A percentile compares a stretch with the other conserved stretches of the same genome.
Evolutionary conservation across 2,329 filamentous ascomycete species (phyloP).

Genomic region (Aspergillus phoenicis): DNA sequence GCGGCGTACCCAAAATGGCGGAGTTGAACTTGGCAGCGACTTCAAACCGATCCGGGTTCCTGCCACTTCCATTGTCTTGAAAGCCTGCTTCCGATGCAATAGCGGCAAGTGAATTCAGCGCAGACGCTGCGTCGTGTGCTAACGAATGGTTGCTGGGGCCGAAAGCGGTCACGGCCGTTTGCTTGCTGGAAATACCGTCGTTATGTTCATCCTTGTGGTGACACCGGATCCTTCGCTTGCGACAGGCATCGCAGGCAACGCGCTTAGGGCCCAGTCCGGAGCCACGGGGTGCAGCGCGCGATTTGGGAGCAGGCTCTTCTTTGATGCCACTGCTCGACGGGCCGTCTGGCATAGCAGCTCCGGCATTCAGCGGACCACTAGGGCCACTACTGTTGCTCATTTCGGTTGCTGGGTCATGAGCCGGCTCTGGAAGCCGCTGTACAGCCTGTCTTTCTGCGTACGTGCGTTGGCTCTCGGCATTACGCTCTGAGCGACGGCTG

Average conservation of each 20-base stretch:
- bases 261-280: constrained; percentile 62
- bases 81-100: constrained; percentile 41
- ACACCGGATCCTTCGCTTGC: constrained; percentile 63
- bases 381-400: constrained; percentile 17
- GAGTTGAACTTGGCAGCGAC: constrained; percentile 29
- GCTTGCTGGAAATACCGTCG: constrained; percentile 31
- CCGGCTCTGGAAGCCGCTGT: constrained; percentile 37
- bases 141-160: constrained; percentile 35
- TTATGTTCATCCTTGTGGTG: constrained; percentile 62
- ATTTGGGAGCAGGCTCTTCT: constrained; percentile 35
- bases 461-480: constrained; percentile 48
- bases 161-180: constrained; percentile 35
- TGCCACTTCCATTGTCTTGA: constrained; percentile 28
- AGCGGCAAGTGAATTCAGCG: constrained; percentile 42
- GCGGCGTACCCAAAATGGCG: constrained; percentile 31
- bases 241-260: constrained; percentile 64
- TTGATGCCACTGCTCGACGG: constrained; percentile 27
- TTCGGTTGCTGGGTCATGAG: constrained; percentile 20
- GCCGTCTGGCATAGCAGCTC: constrained; percentile 24
- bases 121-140: constrained; percentile 43
- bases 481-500: constrained; percentile 59
- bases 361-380: constrained; percentile 29
- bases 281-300: constrained; percentile 55
- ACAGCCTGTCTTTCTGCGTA: constrained; percentile 43
- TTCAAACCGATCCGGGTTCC: constrained; percentile 35